Percentiles rank a stretch among this genome's conserved stretches.
These are phyloP conservation scores for Neurospora hispaniola DNA, from an alignment of 495 filamentous ascomycete genomes.

Conservation along the genomic window DNA sequence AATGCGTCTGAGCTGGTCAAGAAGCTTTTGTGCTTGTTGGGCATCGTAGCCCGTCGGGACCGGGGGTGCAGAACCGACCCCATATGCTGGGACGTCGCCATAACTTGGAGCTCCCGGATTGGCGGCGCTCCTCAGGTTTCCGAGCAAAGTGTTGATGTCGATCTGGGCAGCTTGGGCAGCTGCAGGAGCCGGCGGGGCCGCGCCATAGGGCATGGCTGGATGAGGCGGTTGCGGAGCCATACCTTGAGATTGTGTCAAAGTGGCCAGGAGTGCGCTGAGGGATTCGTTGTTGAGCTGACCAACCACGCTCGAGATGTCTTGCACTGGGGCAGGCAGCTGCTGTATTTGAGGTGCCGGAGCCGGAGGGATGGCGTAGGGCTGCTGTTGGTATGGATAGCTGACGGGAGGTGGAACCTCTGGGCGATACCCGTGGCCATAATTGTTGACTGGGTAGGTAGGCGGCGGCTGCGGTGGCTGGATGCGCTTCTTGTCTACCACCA, in stretches of 20 bases:
- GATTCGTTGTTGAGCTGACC: slow-evolving; percentile 55
- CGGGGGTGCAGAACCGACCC: not conserved
- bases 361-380: slow-evolving; percentile 28
- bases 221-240: slow-evolving; percentile 39
- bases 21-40: not conserved
- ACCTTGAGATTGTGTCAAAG: slow-evolving; percentile 34
- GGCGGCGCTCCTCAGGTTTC: slow-evolving; percentile 9
- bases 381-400: slow-evolving; percentile 9
- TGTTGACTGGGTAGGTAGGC: slow-evolving; percentile 10
- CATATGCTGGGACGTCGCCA: not conserved
- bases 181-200: slow-evolving; percentile 11
- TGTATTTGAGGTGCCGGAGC: slow-evolving; percentile 30
- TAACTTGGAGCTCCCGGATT: not conserved
- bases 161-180: slow-evolving; percentile 19
- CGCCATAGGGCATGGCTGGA: slow-evolving; percentile 36
- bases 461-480: slow-evolving; percentile 18
- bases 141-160: slow-evolving; percentile 21
- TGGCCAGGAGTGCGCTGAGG: slow-evolving; percentile 61
- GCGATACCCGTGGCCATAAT: not conserved
- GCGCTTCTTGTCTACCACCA: slow-evolving; percentile 67
- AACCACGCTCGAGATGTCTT: slow-evolving; percentile 46
- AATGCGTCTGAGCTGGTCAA: not conserved
- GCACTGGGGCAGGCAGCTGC: slow-evolving; percentile 24
- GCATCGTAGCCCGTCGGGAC: not conserved
- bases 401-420: not conserved